These are phyloP conservation scores for Quercus dentata DNA, from an alignment of 306 rosid species.

Conservation along the genomic window DNA sequence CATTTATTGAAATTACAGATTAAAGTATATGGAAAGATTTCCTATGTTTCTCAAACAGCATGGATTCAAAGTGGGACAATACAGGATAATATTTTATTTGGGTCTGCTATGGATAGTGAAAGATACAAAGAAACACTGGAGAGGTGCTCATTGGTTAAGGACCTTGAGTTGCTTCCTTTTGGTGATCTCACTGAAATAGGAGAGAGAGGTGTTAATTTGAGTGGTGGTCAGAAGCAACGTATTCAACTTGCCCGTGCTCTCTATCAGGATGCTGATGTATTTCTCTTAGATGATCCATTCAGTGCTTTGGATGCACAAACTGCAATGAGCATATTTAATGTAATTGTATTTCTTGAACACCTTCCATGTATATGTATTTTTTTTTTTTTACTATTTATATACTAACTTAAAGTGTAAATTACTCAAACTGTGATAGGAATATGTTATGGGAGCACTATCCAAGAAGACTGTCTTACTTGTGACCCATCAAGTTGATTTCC, in stretches of 20 bases:
- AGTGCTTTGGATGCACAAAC: slow-evolving; percentile 73
- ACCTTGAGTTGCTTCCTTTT: slow-evolving; percentile 54
- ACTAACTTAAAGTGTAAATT: background rate
- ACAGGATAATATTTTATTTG: slow-evolving; percentile 48
- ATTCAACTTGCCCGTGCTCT: slow-evolving; percentile 56
- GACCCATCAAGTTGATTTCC: slow-evolving; percentile 66
- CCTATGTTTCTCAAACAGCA: slow-evolving; percentile 63
- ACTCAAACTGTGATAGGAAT: slow-evolving; percentile 31
- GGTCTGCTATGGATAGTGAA: slow-evolving; percentile 37
- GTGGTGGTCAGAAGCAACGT: slow-evolving; percentile 54
- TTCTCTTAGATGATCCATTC: slow-evolving; percentile 61
- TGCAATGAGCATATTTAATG: slow-evolving; percentile 45
- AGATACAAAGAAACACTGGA: slow-evolving; percentile 46
- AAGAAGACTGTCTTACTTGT: slow-evolving; percentile 53
- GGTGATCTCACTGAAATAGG: slow-evolving; percentile 55
- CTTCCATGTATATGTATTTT: background rate
- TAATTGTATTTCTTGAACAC: slow-evolving; percentile 7
- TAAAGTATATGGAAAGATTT: slow-evolving; percentile 38
- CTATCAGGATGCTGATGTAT: slow-evolving; percentile 49
- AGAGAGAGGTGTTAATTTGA: slow-evolving; percentile 56
- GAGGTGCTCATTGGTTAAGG: slow-evolving; percentile 46
- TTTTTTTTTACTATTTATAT: background rate
- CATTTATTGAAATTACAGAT: slow-evolving; percentile 27
- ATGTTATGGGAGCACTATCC: slow-evolving; percentile 45
- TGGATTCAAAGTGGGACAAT: slow-evolving; percentile 62